These are phyloP conservation scores for Ilyonectria destructans DNA, from an alignment of 2,329 filamentous ascomycete genomes.

Conservation along the genomic window DNA sequence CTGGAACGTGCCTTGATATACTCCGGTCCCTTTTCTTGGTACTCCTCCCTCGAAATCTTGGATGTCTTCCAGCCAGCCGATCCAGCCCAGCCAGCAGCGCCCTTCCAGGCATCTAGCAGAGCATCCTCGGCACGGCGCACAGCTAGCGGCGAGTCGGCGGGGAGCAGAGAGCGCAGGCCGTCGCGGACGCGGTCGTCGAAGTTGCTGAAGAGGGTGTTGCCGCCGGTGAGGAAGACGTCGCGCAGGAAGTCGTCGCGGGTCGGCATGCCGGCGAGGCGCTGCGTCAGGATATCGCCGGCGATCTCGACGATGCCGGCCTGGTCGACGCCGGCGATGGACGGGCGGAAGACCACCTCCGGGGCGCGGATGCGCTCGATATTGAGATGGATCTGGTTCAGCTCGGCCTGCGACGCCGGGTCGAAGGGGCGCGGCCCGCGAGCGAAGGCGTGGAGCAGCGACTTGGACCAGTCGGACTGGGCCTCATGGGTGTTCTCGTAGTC, in stretches of 20 bases:
- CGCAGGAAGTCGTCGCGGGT: constrained; percentile 80
- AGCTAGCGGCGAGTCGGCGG: constrained; percentile 76
- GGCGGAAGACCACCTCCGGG: constrained; percentile 94
- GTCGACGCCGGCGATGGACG: constrained; percentile 91
- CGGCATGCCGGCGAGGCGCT: constrained; percentile 76
- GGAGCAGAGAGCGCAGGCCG: constrained; percentile 82
- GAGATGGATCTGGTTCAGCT: constrained; percentile 91
- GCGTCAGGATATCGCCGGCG: constrained; percentile 88
- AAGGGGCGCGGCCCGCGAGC: constrained; percentile 90
- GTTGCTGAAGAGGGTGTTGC: constrained; percentile 87
- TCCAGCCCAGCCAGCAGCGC: constrained; percentile 88
- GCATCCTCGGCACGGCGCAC: constrained; percentile 84
- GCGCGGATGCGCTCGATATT: constrained; percentile 97
- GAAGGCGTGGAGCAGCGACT: constrained; percentile 91
- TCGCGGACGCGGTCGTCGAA: constrained; percentile 87
- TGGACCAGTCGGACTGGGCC: constrained; percentile 96
- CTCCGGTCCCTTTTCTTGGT: constrained; percentile 91
- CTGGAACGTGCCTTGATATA: constrained; percentile 83
- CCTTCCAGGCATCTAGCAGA: constrained; percentile 92
- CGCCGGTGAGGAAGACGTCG: constrained; percentile 96
- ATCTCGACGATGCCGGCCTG: constrained; percentile 96
- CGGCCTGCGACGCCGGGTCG: constrained; percentile 82
- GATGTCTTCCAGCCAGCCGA: constrained; percentile 73
- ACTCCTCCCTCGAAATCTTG: constrained; percentile 86
- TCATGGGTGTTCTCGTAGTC: constrained; percentile 93